A percentile compares a stretch with the other conserved stretches of the same genome.
Conservation (phyloP, 139 green algal genomes). For the Ettlia oleoabundans region DNA sequence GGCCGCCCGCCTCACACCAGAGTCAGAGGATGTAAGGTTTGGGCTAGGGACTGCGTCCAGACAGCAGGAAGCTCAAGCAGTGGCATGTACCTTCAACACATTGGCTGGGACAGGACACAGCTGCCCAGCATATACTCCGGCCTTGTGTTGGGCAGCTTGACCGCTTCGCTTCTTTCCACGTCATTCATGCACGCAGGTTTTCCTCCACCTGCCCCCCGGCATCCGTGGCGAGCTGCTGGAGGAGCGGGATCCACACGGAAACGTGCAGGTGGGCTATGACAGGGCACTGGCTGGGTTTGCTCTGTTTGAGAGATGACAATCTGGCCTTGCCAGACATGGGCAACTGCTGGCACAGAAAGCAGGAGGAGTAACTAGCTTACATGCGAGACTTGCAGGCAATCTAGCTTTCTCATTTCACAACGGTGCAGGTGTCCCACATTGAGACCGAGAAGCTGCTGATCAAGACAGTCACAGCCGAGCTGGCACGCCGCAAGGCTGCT, state of each 20-base stretch:
- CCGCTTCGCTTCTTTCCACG: too few species aligned
- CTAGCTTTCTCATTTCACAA: too few species aligned
- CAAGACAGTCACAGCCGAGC: slow-evolving; percentile 40
- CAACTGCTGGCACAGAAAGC: too few species aligned
- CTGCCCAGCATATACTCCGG: too few species aligned
- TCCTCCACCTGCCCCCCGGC: slow-evolving; percentile 40
- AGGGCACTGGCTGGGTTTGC: too few species aligned
- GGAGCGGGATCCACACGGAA: slow-evolving; percentile 75
- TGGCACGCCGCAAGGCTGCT: slow-evolving; percentile 28
- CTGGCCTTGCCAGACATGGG: too few species aligned
- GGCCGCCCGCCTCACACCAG: slow-evolving; percentile 5
- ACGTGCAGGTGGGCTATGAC: too few species aligned
- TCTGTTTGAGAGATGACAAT: too few species aligned
- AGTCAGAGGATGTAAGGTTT: background rate
- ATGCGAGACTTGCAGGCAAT: too few species aligned
- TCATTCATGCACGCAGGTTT: slow-evolving; percentile 42
- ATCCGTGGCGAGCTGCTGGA: slow-evolving; percentile 63
- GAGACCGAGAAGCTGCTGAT: slow-evolving; percentile 72
- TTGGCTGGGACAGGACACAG: too few species aligned
- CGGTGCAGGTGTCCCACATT: slow-evolving; percentile 36
- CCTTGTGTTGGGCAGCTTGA: too few species aligned
- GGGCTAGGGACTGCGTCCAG: background rate
- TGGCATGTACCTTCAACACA: background rate
- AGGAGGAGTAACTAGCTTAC: too few species aligned
- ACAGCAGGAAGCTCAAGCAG: background rate